Evolutionary conservation across 1,139 yeast species (phyloP), one percentile per base, ranked within the genome.

Genomic region (Magnusiomyces ingens): DNA sequence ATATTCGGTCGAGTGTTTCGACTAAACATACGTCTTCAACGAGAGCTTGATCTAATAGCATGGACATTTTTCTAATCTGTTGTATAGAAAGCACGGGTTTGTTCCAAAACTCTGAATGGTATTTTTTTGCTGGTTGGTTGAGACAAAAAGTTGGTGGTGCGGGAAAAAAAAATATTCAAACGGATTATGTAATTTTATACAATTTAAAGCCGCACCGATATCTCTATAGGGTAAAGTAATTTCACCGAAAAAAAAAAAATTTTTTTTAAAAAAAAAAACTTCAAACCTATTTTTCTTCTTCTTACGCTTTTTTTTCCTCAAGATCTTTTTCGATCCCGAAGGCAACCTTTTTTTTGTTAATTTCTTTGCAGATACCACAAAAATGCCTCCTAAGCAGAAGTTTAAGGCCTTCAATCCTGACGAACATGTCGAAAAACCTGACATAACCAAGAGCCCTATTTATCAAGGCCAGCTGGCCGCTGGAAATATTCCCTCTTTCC

Each of bases 31-130:
- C 78, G 62, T 80, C 84, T 56, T 79, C 81, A 50, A 80, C 73
- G 46, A 80, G 71, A 48, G 78, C 69, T 62, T 80, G 82, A 63
- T 80, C 84, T 47, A 80, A 67, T 5, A 76, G 71, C 56, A 74
- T 64, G 13, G 79, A 71, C 78, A 75, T 73, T 45, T 47, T 58
- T 26, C 4, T 5, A 26, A 26, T 5, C 8, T 26, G n/a, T 26
- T 26, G 32, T 26, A 26, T 26, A 26, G 44, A 46, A 21, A 11
- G 12, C n/a, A 18, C 22, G 35, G 12, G 37, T 26, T 15, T n/a
- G 35, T 8, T 15, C 17, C 35, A 42, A 18, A 19, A 19, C 22
- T 40, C 19, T 19, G 15, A 19, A n/a, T n/a, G n/a, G n/a, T n/a
- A n/a, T n/a, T n/a, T n/a, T n/a, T n/a, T n/a, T n/a, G n/a, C n/a